Evolutionary conservation across 305 asterid species (phyloP), one percentile per base, ranked within the genome.

Genomic region (Plantago coronopus): DNA sequence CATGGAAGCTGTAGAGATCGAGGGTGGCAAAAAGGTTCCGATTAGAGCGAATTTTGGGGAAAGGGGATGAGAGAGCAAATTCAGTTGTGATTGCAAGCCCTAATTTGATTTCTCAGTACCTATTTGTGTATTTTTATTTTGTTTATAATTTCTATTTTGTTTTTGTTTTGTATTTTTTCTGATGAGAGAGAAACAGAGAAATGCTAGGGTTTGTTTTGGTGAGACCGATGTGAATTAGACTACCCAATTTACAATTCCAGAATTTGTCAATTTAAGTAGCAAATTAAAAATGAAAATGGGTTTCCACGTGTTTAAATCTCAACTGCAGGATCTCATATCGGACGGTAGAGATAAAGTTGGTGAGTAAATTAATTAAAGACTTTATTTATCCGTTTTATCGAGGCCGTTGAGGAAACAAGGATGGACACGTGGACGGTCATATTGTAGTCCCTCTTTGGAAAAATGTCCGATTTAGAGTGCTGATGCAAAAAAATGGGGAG

Each of bases 1-100:
- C 73, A 54, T 57, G 61, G 49, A 48, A 43, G 77, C 64, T 71
- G 69, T 68, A 79, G 78, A 63, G 87, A 86, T 88, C 85, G 77
- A 76, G 72, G 74, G 64, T 20, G 45, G 48, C 48, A 59, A 51
- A n/a, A 8, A 49, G 61, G 67, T 67, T 69, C 59, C 57, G 73
- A 81, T 82, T 81, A 66, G 72, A 65, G 69, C 34, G 67, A 57
- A 72, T 74, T 75, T 64, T 61, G 66, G 55, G 45, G 56, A 69
- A 48, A 44, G 70, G 55, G 63, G 56, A 69, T 54, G 69, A 61
- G 73, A 61, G 59, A 64, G 12, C 40, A 34, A 65, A 51, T 43
- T 66, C 72, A 63, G 72, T 69, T 74, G 69, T 70, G 81, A 80
- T 86, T 81, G 69, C 83, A 78, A 90, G 80, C 96, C 96, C 96